These are phyloP conservation scores for Aureobasidium melanogenum DNA, from an alignment of 2,329 filamentous ascomycete species.

Conservation along the genomic window DNA sequence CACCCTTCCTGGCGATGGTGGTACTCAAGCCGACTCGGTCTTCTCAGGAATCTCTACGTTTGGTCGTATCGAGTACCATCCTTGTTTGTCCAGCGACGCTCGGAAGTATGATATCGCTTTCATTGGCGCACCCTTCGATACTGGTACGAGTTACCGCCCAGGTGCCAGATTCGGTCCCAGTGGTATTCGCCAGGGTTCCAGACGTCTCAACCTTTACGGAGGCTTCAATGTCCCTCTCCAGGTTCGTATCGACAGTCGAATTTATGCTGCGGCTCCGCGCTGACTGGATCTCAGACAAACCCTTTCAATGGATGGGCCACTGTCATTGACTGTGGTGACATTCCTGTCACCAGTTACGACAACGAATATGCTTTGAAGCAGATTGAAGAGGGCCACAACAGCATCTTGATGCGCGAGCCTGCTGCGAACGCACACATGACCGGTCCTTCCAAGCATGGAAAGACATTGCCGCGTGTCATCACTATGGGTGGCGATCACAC, in stretches of 20 bases:
- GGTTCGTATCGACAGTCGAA: slow-evolving; percentile 61
- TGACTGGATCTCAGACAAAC: slow-evolving; percentile 58
- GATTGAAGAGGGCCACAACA: slow-evolving; percentile 77
- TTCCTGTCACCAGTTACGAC: slow-evolving; percentile 81
- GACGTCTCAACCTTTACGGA: slow-evolving; percentile 77
- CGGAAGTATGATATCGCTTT: slow-evolving; percentile 80
- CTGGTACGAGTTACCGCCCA: slow-evolving; percentile 51
- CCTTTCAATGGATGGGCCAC: slow-evolving; percentile 76
- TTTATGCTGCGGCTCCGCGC: slow-evolving; percentile 22
- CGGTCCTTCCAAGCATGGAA: slow-evolving; percentile 62
- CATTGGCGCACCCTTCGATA: slow-evolving; percentile 42
- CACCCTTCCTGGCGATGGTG: slow-evolving; percentile 70
- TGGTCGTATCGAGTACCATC: slow-evolving; percentile 66
- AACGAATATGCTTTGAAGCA: slow-evolving; percentile 74
- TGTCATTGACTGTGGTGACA: slow-evolving; percentile 74
- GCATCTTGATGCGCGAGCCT: slow-evolving; percentile 61
- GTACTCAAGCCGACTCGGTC: slow-evolving; percentile 79
- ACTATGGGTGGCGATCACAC: slow-evolving; percentile 60
- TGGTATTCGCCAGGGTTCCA: slow-evolving; percentile 77
- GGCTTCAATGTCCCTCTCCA: slow-evolving; percentile 77
- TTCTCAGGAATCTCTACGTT: slow-evolving; percentile 86
- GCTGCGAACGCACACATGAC: slow-evolving; percentile 57
- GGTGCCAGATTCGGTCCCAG: slow-evolving; percentile 78
- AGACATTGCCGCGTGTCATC: slow-evolving; percentile 71
- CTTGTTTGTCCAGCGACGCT: slow-evolving; percentile 61